Evolutionary conservation across 2,329 filamentous ascomycete genomes (phyloP), one percentile per base, ranked within the genome.

Genomic region (Talaromyces sp.): DNA sequence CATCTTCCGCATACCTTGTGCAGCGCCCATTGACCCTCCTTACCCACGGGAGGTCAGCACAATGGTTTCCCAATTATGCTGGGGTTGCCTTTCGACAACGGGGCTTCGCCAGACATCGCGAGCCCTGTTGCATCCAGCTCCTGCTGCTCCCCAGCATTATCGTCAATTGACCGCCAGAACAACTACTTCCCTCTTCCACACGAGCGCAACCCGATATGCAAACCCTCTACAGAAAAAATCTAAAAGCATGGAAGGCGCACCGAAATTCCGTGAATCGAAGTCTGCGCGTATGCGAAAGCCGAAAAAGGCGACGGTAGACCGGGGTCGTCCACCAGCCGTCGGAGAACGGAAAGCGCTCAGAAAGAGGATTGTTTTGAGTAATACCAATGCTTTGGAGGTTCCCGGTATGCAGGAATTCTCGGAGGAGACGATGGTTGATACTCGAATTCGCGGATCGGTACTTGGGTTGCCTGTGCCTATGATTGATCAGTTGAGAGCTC

Each of bases 351-450:
- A 93, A 80, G 91, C 91, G 33, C 83, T 91, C 75, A 89, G 93
- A 69, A 97, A 96, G 82, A 88, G 91, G 70, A 91, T 99, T 73
- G 88, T 96, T 66, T 87, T 99, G 67, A 94, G 90, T 83, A 99
- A 98, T 81, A 90, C 91, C 78, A 98, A 97, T 80, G 95, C 95
- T 59, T 82, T 97, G 43, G 87, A 89, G 66, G 90, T 98, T 8
- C 75, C 82, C 27, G 90, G 87, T 11, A 82, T 96, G 70, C 79
- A 84, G 66, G 84, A 89, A 58, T 74, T 96, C 63, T 83, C 79
- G 13, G 74, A 79, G 10, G 81, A 84, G 68, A 85, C 83, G 50
- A 80, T 89, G 78, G 77, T 84, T 19, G 80, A 84, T 63, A 78
- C 80, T 35, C 81, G 82, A 39, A 84, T 86, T 60, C 80, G 85